Conservation (phyloP, 805 yeast genomes). For the Yarrowia hollandica region DNA sequence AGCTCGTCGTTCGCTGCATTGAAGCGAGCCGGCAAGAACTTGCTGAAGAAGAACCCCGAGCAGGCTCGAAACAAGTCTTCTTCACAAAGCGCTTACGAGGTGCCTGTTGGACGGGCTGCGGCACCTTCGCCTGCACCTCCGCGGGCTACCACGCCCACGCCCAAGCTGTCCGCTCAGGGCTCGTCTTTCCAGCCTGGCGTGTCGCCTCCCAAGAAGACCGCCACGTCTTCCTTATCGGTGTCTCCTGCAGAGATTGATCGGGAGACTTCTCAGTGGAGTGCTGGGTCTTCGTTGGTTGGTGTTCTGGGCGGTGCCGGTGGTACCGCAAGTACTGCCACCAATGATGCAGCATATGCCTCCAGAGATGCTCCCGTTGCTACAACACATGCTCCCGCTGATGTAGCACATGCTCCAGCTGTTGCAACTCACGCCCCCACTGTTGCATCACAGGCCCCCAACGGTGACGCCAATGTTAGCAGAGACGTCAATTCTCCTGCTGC, state of each 20-base stretch:
- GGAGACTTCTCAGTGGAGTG: slow-evolving; percentile 2
- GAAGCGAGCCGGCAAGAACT: slow-evolving; percentile 13
- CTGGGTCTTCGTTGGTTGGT: slow-evolving; percentile 1
- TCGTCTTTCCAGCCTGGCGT: not conserved
- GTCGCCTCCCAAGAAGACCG: slow-evolving; percentile 19
- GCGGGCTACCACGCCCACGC: not conserved
- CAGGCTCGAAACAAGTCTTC: slow-evolving; percentile 15
- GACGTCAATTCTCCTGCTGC: not conserved
- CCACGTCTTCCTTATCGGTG: slow-evolving; percentile 19
- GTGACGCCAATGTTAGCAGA: too few species aligned
- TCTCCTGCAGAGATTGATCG: slow-evolving; percentile 23
- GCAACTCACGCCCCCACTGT: too few species aligned
- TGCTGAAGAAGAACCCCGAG: slow-evolving; percentile 16
- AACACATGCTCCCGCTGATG: too few species aligned
- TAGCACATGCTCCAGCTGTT: too few species aligned
- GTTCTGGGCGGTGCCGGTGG: not conserved
- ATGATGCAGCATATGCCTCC: too few species aligned
- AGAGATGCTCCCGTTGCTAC: too few species aligned
- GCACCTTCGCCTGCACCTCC: not conserved
- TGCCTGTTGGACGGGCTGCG: not conserved
- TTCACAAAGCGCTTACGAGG: slow-evolving; percentile 1
- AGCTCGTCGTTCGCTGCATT: slow-evolving; percentile 18
- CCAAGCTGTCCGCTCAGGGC: not conserved
- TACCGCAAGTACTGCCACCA: not conserved
- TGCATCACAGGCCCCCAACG: too few species aligned